A percentile compares a stretch with the other conserved stretches of the same genome.
These are phyloP conservation scores for Backusella sp. DNA, from an alignment of 192 early-diverging fungal genomes.

Conservation along the genomic window DNA sequence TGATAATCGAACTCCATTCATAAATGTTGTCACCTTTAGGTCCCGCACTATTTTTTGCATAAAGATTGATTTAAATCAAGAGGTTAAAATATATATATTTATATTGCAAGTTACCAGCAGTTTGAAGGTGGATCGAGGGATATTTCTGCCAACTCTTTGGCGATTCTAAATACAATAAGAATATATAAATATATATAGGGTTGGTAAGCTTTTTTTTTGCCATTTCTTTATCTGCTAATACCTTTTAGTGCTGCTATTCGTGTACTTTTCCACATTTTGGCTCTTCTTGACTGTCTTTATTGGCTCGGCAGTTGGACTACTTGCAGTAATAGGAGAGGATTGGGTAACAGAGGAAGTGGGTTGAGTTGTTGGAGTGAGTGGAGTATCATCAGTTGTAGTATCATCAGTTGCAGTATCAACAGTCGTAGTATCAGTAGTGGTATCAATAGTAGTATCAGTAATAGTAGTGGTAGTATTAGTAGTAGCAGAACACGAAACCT, in stretches of 20 bases:
- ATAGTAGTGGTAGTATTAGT: too few species aligned
- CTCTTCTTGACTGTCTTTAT: constrained; percentile 21
- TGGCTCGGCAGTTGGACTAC: neutral
- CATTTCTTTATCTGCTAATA: constrained; percentile 14
- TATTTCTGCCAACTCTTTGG: constrained; percentile 97
- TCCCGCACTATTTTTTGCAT: constrained; percentile 63
- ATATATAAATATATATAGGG: too few species aligned
- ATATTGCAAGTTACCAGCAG: constrained; percentile 54
- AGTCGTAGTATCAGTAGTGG: too few species aligned
- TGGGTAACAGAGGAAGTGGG: neutral
- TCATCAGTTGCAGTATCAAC: too few species aligned
- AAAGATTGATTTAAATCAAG: too few species aligned
- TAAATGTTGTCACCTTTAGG: constrained; percentile 95
- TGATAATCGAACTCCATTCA: constrained; percentile 94
- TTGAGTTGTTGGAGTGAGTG: neutral
- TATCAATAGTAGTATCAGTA: too few species aligned
- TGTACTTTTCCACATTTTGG: constrained; percentile 15
- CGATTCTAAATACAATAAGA: constrained; percentile 58
- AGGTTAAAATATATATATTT: too few species aligned
- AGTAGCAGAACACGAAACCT: too few species aligned
- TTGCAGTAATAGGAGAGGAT: neutral
- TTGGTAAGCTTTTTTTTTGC: too few species aligned
- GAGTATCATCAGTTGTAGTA: too few species aligned
- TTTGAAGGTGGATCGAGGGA: constrained; percentile 91
- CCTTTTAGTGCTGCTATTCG: constrained; percentile 62